Base-by-base conservation (phyloP, 352 stramenopile genomes). In the Globisporangium acanthophoron region DNA sequence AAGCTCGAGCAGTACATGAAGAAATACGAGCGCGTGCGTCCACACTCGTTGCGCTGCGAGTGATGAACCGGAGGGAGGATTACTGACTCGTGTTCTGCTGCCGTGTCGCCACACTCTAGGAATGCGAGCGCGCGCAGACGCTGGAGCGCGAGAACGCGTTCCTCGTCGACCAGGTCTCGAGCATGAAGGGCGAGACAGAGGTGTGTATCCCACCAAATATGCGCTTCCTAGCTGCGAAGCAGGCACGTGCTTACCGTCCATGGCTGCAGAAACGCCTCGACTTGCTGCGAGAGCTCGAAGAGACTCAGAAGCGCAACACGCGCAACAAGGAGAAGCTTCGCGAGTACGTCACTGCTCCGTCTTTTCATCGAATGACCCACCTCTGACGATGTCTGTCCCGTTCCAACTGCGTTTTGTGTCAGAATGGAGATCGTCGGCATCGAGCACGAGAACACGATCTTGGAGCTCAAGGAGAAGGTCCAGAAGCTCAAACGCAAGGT, bases 1-100 rank as follows among this genome's bases (percentile, higher is more conserved):
- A 87, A 86, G 54, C 65, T 92, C 24, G 78, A 91, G 48, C 83
- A 92, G 61, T 90, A 88, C 52, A 74, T 88, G 56, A 87, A 89
- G 55, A 92, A 90, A 52, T 89, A 91, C 50, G 79, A 93, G 57
- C 75, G 82, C 39, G 67, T 75, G 46, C 31, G n/a, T 35, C 16
- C 7, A 2, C 13, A 13, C 18, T 46, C 15, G 0, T 13, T 33
- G 5, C 1, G 9, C 39, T 21, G 1, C 49, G 21, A 45, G 21
- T 43, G 12, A 5, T 7, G 8, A 5, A 13, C 18, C 12, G 18
- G 20, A 48, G 11, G 5, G n/a, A 21, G 18, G 6, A 27, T 48
- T 20, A 16, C 44, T 12, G 4, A 31, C 31, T 21, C 16, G 13
- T 15, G 1, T 4, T 62, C 15, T 31, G 1, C 12, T n/a, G 27